Evolutionary conservation across 202 grass and related monocot species (phyloP).

Genomic region (Bolboschoenoplectus hybrid): DNA sequence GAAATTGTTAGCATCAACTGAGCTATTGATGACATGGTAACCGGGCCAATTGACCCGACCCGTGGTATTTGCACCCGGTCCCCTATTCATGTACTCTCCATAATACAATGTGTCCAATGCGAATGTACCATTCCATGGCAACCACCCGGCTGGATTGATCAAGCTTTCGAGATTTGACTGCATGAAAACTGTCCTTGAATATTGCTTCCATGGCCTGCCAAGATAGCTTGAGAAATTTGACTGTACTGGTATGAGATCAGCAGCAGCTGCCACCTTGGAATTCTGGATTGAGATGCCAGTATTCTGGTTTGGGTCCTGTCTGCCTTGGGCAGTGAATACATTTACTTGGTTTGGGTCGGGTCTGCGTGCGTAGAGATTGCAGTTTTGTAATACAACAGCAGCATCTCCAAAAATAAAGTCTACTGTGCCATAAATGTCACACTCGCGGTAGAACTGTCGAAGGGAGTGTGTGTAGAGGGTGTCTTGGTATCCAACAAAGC

Average conservation of each 20-base stretch:
- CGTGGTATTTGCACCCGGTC: constrained; percentile 50
- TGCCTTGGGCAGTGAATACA: constrained; percentile 71
- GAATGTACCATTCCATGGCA: constrained; percentile 66
- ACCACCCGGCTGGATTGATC: constrained; percentile 55
- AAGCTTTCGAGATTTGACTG: constrained; percentile 64
- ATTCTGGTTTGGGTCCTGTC: constrained; percentile 80
- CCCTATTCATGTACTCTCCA: constrained; percentile 83
- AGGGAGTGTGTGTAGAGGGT: constrained; percentile 75
- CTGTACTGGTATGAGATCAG: constrained; percentile 51
- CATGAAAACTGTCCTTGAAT: constrained; percentile 69
- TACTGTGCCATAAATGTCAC: constrained; percentile 79
- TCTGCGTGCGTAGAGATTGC: constrained; percentile 72
- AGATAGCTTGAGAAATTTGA: constrained; percentile 57
- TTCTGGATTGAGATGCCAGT: constrained; percentile 72
- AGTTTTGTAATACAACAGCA: constrained; percentile 66
- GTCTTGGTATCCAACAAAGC: constrained; percentile 84
- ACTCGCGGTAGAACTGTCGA: constrained; percentile 87
- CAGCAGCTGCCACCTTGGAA: constrained; percentile 68
- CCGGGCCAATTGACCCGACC: constrained; percentile 63
- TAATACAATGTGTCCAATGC: constrained; percentile 90
- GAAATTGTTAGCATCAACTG: constrained; percentile 58
- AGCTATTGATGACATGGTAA: constrained; percentile 56
- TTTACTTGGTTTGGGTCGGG: constrained; percentile 52
- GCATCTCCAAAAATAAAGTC: constrained; percentile 88
- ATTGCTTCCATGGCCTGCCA: constrained; percentile 70